phyloP scores from a whole-genome alignment of 306 rosid species.

The Cicer cuneatum region DNA sequence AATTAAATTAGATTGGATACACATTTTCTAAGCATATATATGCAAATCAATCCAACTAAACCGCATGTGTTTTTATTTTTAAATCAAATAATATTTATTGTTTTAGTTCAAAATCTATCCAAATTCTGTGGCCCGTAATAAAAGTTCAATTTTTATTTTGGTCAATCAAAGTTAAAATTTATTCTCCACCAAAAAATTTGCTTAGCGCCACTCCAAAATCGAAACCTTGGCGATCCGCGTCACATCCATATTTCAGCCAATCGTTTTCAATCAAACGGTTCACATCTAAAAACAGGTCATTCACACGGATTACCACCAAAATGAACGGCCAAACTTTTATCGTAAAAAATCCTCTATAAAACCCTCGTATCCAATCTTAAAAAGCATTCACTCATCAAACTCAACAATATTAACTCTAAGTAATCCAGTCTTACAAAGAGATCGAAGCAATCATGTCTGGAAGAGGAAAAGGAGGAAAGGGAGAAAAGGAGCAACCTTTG shows the following conservation, averaged over 20 bases:
- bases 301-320: not conserved
- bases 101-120: too few relatives aligned
- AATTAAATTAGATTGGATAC: too few relatives aligned
- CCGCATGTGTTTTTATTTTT: too few relatives aligned
- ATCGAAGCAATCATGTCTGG: slow-evolving; percentile 44
- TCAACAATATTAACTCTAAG: too few relatives aligned
- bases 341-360: not conserved
- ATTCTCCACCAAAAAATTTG: not conserved
- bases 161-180: too few relatives aligned
- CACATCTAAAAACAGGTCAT: not conserved
- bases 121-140: too few relatives aligned
- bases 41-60: too few relatives aligned
- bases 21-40: too few relatives aligned
- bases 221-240: not conserved
- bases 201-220: not conserved
- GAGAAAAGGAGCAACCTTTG: too few relatives aligned
- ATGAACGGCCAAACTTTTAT: not conserved
- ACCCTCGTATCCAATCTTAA: not conserved
- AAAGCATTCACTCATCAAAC: too few relatives aligned
- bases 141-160: too few relatives aligned
- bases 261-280: not conserved
- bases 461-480: slow-evolving; percentile 64
- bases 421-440: not conserved
- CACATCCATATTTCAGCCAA: not conserved
- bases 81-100: too few relatives aligned